Conservation (phyloP, 2,329 filamentous ascomycete species). For the Pseudonectria foliicola region DNA sequence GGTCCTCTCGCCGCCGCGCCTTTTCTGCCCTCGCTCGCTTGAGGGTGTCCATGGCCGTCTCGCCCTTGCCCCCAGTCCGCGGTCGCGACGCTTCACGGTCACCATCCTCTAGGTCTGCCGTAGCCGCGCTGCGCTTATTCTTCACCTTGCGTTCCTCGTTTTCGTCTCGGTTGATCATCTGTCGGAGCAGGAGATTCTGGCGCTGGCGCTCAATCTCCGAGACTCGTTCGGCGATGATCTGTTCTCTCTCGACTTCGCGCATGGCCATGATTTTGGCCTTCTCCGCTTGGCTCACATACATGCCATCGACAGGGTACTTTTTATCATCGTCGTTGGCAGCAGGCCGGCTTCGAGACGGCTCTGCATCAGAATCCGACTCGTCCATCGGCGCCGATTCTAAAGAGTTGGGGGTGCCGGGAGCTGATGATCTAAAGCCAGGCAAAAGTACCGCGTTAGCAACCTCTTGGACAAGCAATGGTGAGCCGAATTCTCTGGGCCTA, state of each 20-base stretch:
- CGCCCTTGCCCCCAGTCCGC: constrained; percentile 44
- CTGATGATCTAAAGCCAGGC: constrained; percentile 53
- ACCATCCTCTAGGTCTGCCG: constrained; percentile 72
- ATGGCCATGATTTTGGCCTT: constrained; percentile 75
- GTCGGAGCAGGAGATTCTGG: constrained; percentile 75
- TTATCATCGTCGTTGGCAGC: constrained; percentile 50
- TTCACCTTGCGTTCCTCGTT: constrained; percentile 50
- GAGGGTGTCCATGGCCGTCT: constrained; percentile 64
- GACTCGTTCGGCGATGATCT: constrained; percentile 80
- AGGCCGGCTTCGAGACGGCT: constrained; percentile 37
- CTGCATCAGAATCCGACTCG: constrained; percentile 63
- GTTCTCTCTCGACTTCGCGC: constrained; percentile 86
- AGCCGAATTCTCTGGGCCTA: no score
- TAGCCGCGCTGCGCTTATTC: constrained; percentile 71
- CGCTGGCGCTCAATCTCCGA: constrained; percentile 74
- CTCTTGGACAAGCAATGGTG: not conserved
- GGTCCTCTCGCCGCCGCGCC: constrained; percentile 42
- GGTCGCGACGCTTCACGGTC: constrained; percentile 64
- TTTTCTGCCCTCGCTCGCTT: constrained; percentile 57
- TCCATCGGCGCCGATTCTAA: constrained; percentile 83
- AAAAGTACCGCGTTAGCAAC: constrained; percentile 9
- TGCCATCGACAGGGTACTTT: constrained; percentile 80
- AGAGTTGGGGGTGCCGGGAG: constrained; percentile 63
- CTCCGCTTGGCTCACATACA: constrained; percentile 67
- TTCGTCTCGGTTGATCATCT: constrained; percentile 62